Evolutionary conservation across 495 filamentous ascomycete species (phyloP), one percentile per base, ranked within the genome.

Genomic region (Penicillium parvum): DNA sequence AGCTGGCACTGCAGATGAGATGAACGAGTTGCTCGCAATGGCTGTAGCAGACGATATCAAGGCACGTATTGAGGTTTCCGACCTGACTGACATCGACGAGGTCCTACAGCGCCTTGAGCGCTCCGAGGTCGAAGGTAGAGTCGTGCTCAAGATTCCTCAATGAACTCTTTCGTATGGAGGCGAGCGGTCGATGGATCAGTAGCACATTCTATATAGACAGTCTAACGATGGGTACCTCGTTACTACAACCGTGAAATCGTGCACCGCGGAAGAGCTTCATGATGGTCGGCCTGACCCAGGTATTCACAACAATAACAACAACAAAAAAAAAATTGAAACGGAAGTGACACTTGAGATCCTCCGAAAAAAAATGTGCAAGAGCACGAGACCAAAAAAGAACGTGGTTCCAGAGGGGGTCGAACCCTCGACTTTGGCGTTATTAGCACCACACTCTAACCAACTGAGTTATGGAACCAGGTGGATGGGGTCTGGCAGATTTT

Each of bases 91-190:
- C 21, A 73, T 77, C 39, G 48, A 66, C 19, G 61, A 72, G 27
- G 61, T 63, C 8, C 47, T 77, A 52, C 54, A 65, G 22, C 56
- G 55, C 7, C 49, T 70, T 21, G 64, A 66, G 14, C 58, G 56
- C 21, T 68, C 71, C 2, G 62, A 66, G 47, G 63, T 73, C 43
- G 66, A 68, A 37, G 68, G 68, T 8, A 57, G 68, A 14, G 61
- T 55, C 11, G 69, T 73, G 15, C 33, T 73, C 44, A 64, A 48
- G 9, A 72, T 73, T 32, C 69, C 65, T 1, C 43, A 61, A 18
- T 44, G 20, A 37, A 15, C 28, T n/a, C n/a, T n/a, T n/a, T n/a
- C n/a, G n/a, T n/a, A n/a, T n/a, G n/a, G n/a, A n/a, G n/a, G n/a
- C n/a, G n/a, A n/a, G n/a, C n/a, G n/a, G n/a, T n/a, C n/a, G n/a